Evolutionary conservation across 202 grass and related monocot genomes (phyloP).

Genomic region (Panicum hallii): DNA sequence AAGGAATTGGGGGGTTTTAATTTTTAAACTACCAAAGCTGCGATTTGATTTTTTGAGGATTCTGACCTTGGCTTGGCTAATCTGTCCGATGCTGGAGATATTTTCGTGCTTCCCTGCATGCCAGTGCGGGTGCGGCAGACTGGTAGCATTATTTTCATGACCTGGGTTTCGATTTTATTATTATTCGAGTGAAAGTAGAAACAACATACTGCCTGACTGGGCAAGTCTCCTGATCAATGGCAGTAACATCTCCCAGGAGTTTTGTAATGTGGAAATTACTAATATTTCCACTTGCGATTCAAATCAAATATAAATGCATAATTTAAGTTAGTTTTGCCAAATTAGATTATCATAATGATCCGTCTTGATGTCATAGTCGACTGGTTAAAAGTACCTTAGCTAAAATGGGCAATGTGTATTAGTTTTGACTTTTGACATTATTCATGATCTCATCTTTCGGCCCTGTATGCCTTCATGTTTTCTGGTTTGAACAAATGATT

Average conservation of each 20-base stretch:
- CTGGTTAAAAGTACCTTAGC: not conserved
- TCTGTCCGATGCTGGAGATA: slow-evolving; percentile 1
- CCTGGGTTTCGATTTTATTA: not conserved
- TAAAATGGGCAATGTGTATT: not conserved
- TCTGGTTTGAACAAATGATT: not conserved
- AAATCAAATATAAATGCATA: not conserved
- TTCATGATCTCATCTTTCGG: not conserved
- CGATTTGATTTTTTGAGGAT: not conserved
- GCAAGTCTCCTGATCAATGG: not conserved
- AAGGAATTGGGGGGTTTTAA: not conserved
- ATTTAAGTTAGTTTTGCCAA: not conserved
- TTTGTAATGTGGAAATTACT: not conserved
- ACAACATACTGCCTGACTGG: not conserved
- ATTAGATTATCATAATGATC: not conserved
- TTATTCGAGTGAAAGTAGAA: not conserved
- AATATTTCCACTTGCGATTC: not conserved
- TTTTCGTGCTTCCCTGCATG: slow-evolving; percentile 4
- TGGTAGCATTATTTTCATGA: not conserved
- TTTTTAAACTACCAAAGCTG: not conserved
- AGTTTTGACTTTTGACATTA: not conserved
- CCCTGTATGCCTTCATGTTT: too few species aligned
- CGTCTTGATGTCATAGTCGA: not conserved
- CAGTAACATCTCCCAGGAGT: not conserved
- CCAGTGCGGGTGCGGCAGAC: not conserved
- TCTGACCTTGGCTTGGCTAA: slow-evolving; percentile 15